phyloP scores from a whole-genome alignment of 768 basidiomycete species.

The Amanita jacksonii region DNA sequence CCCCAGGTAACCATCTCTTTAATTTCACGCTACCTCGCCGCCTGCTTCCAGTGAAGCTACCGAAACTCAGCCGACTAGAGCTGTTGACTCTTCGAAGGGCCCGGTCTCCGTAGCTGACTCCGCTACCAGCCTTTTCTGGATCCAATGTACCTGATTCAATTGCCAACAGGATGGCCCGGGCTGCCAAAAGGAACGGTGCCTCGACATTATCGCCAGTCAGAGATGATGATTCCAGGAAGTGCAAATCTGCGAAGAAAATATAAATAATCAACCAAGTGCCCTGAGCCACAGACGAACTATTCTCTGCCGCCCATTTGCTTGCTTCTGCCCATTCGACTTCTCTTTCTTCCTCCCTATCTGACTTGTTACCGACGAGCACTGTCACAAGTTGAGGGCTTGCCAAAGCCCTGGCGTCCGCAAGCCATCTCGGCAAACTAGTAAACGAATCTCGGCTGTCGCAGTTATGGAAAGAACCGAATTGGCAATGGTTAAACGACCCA shows the following conservation, averaged over 20 bases:
- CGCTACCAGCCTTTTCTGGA: slow-evolving; percentile 90
- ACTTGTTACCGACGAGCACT: slow-evolving; percentile 92
- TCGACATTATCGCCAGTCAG: slow-evolving; percentile 89
- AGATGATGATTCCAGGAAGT: slow-evolving; percentile 92
- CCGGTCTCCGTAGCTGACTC: slow-evolving; percentile 94
- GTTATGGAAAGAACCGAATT: slow-evolving; percentile 10
- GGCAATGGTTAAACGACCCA: slow-evolving; percentile 21
- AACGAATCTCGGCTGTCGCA: slow-evolving; percentile 75
- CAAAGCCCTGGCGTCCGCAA: slow-evolving; percentile 87
- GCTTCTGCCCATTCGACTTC: slow-evolving; percentile 97
- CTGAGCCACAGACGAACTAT: slow-evolving; percentile 43
- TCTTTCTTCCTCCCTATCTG: slow-evolving; percentile 87
- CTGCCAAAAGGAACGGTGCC: slow-evolving; percentile 83
- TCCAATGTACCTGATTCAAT: slow-evolving; percentile 88
- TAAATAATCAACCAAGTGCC: slow-evolving; percentile 5
- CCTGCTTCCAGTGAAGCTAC: slow-evolving; percentile 64
- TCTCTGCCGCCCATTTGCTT: slow-evolving; percentile 91
- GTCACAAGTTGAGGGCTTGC: slow-evolving; percentile 87
- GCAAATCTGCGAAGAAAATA: slow-evolving; percentile 51
- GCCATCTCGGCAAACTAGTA: slow-evolving; percentile 74
- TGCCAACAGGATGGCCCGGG: slow-evolving; percentile 79
- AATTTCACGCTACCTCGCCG: slow-evolving; percentile 52
- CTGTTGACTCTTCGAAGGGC: slow-evolving; percentile 85
- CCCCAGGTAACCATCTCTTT: slow-evolving; percentile 54
- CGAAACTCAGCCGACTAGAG: slow-evolving; percentile 82